Evolutionary conservation across 768 basidiomycete genomes (phyloP).

Genomic region (Sporobolomyces roseus): DNA sequence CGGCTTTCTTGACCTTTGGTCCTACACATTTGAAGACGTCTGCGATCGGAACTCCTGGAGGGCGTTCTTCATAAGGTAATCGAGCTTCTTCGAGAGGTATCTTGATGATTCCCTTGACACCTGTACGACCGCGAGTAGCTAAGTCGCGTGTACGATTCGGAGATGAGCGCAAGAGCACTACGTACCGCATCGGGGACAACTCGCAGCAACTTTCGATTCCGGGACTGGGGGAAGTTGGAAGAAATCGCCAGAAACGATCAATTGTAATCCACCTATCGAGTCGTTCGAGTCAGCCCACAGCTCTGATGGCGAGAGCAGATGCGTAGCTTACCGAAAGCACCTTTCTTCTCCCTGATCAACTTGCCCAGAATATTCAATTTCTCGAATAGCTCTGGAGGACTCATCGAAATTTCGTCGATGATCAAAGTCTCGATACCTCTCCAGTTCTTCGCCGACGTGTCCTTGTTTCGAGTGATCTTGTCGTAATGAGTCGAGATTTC

Average conservation of each 20-base stretch:
- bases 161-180: not conserved
- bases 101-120: not conserved
- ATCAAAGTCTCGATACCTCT: constrained; percentile 43
- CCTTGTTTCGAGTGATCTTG: constrained; percentile 18
- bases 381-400: constrained; percentile 48
- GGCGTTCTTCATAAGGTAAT: constrained; percentile 23
- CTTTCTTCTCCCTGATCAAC: constrained; percentile 40
- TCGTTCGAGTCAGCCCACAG: not conserved
- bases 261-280: constrained; percentile 24
- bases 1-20: not conserved
- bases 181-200: constrained; percentile 30
- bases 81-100: constrained; percentile 16
- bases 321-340: constrained; percentile 47
- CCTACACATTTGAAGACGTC: constrained; percentile 4
- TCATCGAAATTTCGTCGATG: constrained; percentile 48
- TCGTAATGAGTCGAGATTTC: too few species aligned
- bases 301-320: not conserved
- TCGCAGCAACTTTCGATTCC: constrained; percentile 14
- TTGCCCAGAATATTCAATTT: constrained; percentile 49
- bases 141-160: too few species aligned
- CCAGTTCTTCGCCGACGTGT: constrained; percentile 43
- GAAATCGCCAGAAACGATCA: constrained; percentile 52
- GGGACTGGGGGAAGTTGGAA: constrained; percentile 52
- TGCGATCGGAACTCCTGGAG: not conserved
- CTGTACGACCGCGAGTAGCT: too few species aligned